Percentiles rank a stretch among this genome's conserved stretches.
These are phyloP conservation scores for Rubroboletus pulcherrimus DNA, from an alignment of 768 basidiomycete species.

Conservation along the genomic window DNA sequence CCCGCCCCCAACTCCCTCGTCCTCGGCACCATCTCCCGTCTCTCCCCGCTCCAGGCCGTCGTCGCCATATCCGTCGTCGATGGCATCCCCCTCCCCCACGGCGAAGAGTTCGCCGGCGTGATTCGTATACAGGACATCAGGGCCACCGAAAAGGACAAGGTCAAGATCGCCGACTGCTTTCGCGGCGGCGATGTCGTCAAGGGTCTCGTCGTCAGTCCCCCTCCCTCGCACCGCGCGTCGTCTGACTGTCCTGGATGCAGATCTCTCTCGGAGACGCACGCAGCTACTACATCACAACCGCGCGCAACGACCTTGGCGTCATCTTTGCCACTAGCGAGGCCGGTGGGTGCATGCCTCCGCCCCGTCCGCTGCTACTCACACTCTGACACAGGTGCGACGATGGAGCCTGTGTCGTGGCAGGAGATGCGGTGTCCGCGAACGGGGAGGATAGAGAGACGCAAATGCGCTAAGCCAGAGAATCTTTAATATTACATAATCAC, in stretches of 20 bases:
- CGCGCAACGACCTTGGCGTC: slow-evolving; percentile 85
- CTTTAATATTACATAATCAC: slow-evolving; percentile 18
- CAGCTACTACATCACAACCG: slow-evolving; percentile 90
- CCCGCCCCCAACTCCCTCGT: slow-evolving; percentile 74
- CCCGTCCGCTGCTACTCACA: slow-evolving; percentile 2
- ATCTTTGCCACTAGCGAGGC: slow-evolving; percentile 88
- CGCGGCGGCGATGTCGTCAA: slow-evolving; percentile 88
- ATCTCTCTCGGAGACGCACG: slow-evolving; percentile 90
- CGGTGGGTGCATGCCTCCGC: slow-evolving; percentile 41
- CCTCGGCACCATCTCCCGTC: slow-evolving; percentile 75
- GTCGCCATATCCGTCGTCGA: slow-evolving; percentile 86
- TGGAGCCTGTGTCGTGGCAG: slow-evolving; percentile 87
- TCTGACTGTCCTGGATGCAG: slow-evolving; percentile 37
- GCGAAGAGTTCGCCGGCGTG: slow-evolving; percentile 88
- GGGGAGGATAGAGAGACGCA: slow-evolving; percentile 73
- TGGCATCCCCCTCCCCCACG: slow-evolving; percentile 72
- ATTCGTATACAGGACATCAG: slow-evolving; percentile 87
- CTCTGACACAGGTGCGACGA: slow-evolving; percentile 56
- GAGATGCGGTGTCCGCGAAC: slow-evolving; percentile 88
- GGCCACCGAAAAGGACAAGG: slow-evolving; percentile 85
- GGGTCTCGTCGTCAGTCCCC: slow-evolving; percentile 71
- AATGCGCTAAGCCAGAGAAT: slow-evolving; percentile 81
- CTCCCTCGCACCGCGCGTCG: background rate
- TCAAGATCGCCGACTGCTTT: slow-evolving; percentile 89
- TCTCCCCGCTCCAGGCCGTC: slow-evolving; percentile 80